Percentiles rank a stretch among this genome's conserved stretches.
Evolutionary conservation across 768 basidiomycete genomes (phyloP).

Genomic region (Auricularia sp.): DNA sequence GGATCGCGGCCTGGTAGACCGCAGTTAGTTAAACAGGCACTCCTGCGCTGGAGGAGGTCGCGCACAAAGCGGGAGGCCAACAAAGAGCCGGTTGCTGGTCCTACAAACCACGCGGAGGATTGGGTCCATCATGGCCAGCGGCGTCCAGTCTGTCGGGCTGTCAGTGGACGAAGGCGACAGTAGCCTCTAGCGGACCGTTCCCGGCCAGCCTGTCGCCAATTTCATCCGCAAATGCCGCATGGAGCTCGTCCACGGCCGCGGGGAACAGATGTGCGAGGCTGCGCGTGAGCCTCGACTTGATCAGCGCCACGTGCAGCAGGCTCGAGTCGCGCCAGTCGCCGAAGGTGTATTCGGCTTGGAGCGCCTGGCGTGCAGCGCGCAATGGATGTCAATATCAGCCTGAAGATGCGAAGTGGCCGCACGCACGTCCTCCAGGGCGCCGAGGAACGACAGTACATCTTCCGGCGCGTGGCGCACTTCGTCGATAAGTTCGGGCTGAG

Average conservation of each 20-base stretch:
- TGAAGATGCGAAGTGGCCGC: background rate
- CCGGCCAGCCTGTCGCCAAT: conserved; percentile 12
- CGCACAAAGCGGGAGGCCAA: conserved; percentile 26
- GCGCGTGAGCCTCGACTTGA: conserved; percentile 25
- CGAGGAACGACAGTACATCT: no score
- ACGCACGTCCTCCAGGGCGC: background rate
- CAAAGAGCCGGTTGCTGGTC: conserved; percentile 24
- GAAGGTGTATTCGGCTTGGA: conserved; percentile 32
- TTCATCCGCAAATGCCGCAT: conserved; percentile 29
- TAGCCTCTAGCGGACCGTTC: no score
- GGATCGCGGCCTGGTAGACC: background rate
- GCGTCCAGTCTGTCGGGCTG: conserved; percentile 15
- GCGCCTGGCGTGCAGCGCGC: conserved; percentile 16
- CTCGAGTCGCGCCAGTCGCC: conserved; percentile 19
- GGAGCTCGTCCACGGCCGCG: conserved; percentile 37
- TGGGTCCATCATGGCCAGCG: conserved; percentile 16
- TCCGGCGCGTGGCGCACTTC: no score
- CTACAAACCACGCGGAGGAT: conserved; percentile 19
- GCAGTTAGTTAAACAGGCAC: no score
- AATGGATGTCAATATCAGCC: no score
- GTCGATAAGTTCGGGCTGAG: no score
- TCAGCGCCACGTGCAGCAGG: conserved; percentile 4
- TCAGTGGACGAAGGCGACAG: no score
- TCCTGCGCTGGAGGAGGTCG: background rate
- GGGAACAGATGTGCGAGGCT: conserved; percentile 30